Evolutionary conservation across 805 yeast species (phyloP).

Genomic region (Lipomyces starkeyi): DNA sequence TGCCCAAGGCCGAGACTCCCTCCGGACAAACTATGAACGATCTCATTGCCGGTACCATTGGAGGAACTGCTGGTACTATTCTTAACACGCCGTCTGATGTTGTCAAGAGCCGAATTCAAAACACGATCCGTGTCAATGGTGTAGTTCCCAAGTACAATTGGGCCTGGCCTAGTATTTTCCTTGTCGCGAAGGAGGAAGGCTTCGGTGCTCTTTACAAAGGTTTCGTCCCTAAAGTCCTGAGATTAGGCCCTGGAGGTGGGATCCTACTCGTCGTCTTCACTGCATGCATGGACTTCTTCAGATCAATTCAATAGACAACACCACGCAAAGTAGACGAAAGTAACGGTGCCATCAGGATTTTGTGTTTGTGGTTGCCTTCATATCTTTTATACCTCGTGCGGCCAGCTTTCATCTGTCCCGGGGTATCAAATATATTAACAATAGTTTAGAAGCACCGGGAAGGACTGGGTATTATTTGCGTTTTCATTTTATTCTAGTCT

Average conservation of each 20-base stretch:
- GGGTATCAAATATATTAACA: too few relatives aligned
- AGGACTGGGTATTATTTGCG: background rate
- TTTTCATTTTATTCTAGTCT: background rate
- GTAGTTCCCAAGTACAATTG: slow-evolving; percentile 87
- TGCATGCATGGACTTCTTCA: slow-evolving; percentile 89
- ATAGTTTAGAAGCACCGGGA: background rate
- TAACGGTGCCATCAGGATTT: background rate
- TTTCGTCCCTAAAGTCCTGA: slow-evolving; percentile 92
- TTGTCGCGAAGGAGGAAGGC: slow-evolving; percentile 90
- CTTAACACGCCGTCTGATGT: slow-evolving; percentile 95
- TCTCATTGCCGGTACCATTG: slow-evolving; percentile 89
- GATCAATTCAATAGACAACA: slow-evolving; percentile 35
- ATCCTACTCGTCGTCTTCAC: slow-evolving; percentile 96
- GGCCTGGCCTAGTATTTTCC: slow-evolving; percentile 79
- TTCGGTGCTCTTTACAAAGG: slow-evolving; percentile 91
- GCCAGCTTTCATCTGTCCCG: background rate
- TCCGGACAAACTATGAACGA: slow-evolving; percentile 84
- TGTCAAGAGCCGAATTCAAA: slow-evolving; percentile 94
- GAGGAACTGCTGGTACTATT: slow-evolving; percentile 96
- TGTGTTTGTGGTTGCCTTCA: too few relatives aligned
- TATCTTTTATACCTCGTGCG: background rate
- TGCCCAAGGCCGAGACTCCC: slow-evolving; percentile 77
- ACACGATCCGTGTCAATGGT: slow-evolving; percentile 67
- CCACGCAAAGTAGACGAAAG: background rate
- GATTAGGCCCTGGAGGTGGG: slow-evolving; percentile 99